Conservation (phyloP, 768 basidiomycete genomes). For the Lactarius pseudohatsudake region DNA sequence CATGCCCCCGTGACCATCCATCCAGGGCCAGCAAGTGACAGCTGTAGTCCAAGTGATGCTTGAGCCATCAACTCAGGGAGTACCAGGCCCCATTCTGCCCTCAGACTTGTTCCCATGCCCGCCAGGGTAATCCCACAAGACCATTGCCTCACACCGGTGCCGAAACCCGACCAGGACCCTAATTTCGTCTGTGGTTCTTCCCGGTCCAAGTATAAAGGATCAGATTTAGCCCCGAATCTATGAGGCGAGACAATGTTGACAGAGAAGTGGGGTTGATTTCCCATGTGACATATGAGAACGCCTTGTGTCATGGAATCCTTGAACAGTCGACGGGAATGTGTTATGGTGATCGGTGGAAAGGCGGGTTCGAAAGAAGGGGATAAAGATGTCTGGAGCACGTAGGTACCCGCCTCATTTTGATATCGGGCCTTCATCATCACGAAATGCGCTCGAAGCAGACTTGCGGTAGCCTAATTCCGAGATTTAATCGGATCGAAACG, state of each 20-base stretch:
- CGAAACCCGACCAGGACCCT: slow-evolving; percentile 55
- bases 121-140: slow-evolving; percentile 50
- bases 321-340: slow-evolving; percentile 30
- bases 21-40: slow-evolving; percentile 46
- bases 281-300: slow-evolving; percentile 22
- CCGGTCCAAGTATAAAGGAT: slow-evolving; percentile 17
- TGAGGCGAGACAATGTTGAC: slow-evolving; percentile 22
- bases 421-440: slow-evolving; percentile 21
- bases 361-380: slow-evolving; percentile 20
- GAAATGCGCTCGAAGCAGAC: slow-evolving; percentile 27
- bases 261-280: slow-evolving; percentile 24
- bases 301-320: slow-evolving; percentile 29
- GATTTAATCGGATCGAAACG: background rate
- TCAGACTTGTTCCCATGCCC: slow-evolving; percentile 47
- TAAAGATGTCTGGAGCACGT: slow-evolving; percentile 22
- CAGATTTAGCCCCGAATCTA: slow-evolving; percentile 14
- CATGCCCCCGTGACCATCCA: slow-evolving; percentile 50
- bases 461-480: slow-evolving; percentile 30
- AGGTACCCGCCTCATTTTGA: slow-evolving; percentile 20
- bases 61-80: slow-evolving; percentile 57
- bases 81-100: slow-evolving; percentile 51
- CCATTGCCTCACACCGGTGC: slow-evolving; percentile 47
- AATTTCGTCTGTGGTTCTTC: slow-evolving; percentile 30
- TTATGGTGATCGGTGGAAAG: slow-evolving; percentile 27
- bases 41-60: slow-evolving; percentile 50